phyloP scores from a whole-genome alignment of 148 eudicot genomes.

The Agrostemma githago region DNA sequence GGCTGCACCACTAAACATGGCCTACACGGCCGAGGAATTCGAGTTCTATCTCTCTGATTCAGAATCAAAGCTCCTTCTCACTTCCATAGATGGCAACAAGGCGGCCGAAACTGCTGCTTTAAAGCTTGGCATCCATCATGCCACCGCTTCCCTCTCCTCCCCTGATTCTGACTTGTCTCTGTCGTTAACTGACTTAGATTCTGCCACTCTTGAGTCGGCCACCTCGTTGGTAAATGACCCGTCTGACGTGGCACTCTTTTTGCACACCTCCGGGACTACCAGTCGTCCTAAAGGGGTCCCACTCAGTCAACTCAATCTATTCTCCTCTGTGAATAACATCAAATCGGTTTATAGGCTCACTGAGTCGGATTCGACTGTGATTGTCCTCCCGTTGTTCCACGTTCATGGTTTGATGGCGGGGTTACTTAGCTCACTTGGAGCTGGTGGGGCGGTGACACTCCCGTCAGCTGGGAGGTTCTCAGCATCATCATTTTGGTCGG shows the following conservation, averaged over 20 bases:
- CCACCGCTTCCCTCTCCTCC: slow-evolving; percentile 35
- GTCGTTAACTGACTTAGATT: slow-evolving; percentile 29
- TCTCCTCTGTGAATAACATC: slow-evolving; percentile 66
- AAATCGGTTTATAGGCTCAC: slow-evolving; percentile 61
- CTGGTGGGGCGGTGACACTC: slow-evolving; percentile 71
- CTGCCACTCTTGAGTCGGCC: slow-evolving; percentile 14
- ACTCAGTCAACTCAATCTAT: slow-evolving; percentile 61
- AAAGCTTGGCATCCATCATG: slow-evolving; percentile 55
- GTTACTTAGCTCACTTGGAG: slow-evolving; percentile 64
- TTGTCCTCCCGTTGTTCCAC: slow-evolving; percentile 84
- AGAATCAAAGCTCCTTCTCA: slow-evolving; percentile 64
- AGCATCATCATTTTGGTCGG: slow-evolving; percentile 79
- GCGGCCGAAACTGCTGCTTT: slow-evolving; percentile 59
- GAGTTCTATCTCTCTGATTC: slow-evolving; percentile 92
- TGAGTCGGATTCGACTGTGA: slow-evolving; percentile 78
- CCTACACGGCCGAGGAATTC: slow-evolving; percentile 83
- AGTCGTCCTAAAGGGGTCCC: slow-evolving; percentile 98
- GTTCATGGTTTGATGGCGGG: slow-evolving; percentile 79
- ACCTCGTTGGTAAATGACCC: slow-evolving; percentile 48
- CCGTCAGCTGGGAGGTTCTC: slow-evolving; percentile 87
- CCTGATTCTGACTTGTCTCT: slow-evolving; percentile 30
- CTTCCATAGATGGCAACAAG: slow-evolving; percentile 59
- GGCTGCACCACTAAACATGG: slow-evolving; percentile 80
- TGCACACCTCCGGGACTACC: slow-evolving; percentile 98
- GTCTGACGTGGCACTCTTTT: slow-evolving; percentile 64